These are phyloP conservation scores for Stephania yunnanensis DNA, from an alignment of 164 flowering plant species.

Conservation along the genomic window DNA sequence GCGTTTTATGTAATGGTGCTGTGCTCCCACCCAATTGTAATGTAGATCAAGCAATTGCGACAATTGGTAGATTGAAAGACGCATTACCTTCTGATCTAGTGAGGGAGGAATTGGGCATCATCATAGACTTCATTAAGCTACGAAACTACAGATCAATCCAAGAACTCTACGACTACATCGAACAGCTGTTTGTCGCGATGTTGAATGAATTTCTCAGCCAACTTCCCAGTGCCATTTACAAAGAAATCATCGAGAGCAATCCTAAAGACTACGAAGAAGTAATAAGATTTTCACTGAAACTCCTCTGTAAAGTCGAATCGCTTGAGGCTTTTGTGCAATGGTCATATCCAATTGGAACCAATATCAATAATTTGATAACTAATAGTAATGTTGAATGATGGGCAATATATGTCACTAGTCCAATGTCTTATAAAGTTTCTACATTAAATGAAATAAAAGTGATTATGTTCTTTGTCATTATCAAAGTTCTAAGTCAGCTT, in stretches of 20 bases:
- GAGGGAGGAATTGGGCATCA: not conserved
- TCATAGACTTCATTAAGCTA: not conserved
- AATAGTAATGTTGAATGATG: too few relatives aligned
- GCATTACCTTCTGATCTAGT: not conserved
- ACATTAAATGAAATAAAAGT: too few relatives aligned
- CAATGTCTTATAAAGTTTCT: too few relatives aligned
- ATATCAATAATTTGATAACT: too few relatives aligned
- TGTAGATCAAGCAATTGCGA: not conserved
- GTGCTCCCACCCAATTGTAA: not conserved
- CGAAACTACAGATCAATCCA: not conserved
- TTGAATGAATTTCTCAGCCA: not conserved
- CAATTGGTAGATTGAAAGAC: not conserved
- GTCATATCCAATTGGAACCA: too few relatives aligned
- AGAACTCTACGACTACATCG: not conserved
- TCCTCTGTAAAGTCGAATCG: not conserved
- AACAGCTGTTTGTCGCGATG: slow-evolving; percentile 6
- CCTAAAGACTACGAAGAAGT: too few relatives aligned
- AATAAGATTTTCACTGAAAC: slow-evolving; percentile 1
- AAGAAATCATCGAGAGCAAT: too few relatives aligned
- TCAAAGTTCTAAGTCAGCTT: too few relatives aligned
- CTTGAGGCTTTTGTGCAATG: too few relatives aligned
- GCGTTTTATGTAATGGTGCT: not conserved
- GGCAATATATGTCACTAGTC: too few relatives aligned
- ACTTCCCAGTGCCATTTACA: slow-evolving; percentile 1
- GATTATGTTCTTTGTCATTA: too few relatives aligned